Evolutionary conservation across 2,329 filamentous ascomycete genomes (phyloP).

Genomic region (Geoglossum cookeanum): DNA sequence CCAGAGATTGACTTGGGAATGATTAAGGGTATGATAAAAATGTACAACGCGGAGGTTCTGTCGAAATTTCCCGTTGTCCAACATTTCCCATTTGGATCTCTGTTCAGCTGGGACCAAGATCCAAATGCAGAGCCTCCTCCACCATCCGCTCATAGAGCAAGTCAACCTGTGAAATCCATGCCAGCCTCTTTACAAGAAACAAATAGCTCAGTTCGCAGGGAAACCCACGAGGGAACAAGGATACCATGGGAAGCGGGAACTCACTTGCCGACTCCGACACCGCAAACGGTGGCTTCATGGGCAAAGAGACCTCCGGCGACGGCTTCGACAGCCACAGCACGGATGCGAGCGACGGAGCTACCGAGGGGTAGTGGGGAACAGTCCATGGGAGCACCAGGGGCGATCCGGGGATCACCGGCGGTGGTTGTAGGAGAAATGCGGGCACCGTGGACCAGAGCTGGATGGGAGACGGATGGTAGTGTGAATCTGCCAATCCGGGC

Average conservation of each 20-base stretch:
- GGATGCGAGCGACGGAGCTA: neutral
- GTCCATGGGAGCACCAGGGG: neutral
- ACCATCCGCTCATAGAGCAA: slow-evolving; percentile 37
- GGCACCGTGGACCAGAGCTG: neutral
- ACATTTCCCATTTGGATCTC: slow-evolving; percentile 67
- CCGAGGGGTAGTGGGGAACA: neutral
- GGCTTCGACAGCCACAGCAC: neutral
- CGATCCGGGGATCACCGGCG: neutral
- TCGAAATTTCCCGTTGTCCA: slow-evolving; percentile 98
- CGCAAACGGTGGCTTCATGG: neutral
- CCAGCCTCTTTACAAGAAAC: neutral
- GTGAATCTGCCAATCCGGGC: neutral
- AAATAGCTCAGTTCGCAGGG: neutral
- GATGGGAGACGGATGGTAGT: neutral
- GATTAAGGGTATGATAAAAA: slow-evolving; percentile 77
- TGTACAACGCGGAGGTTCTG: slow-evolving; percentile 94
- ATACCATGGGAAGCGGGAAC: neutral
- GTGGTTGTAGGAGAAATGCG: neutral
- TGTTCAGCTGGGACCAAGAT: slow-evolving; percentile 61
- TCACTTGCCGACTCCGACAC: neutral
- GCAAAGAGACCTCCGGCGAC: neutral
- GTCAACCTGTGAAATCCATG: slow-evolving; percentile 25
- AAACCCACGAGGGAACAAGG: neutral
- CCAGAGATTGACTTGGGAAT: neutral
- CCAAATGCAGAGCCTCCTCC: slow-evolving; percentile 34